Conservation (phyloP, 2,329 filamentous ascomycete species). For the Aspergillus sp. region DNA sequence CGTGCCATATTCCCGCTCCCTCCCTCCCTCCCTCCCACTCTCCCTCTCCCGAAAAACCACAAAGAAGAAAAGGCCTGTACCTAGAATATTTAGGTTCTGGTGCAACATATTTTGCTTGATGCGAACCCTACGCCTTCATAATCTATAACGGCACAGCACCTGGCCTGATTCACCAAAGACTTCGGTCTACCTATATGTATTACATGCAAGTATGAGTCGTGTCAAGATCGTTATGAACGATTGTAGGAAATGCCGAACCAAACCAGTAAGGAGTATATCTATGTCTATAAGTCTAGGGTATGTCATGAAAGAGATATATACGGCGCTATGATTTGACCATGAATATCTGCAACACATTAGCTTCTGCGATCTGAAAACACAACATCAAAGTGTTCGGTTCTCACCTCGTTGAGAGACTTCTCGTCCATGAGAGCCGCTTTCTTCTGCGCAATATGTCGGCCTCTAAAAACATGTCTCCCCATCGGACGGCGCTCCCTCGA, state of each 20-base stretch:
- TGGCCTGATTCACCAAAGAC: too few species aligned
- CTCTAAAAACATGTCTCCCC: constrained; percentile 71
- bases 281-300: neutral
- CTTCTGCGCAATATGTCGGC: constrained; percentile 86
- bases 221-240: neutral
- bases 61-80: too few species aligned
- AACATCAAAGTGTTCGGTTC: neutral
- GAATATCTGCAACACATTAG: constrained; percentile 70
- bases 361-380: constrained; percentile 48
- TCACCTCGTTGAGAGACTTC: constrained; percentile 81
- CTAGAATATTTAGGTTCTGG: too few species aligned
- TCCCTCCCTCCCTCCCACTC: too few species aligned
- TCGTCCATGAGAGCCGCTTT: constrained; percentile 77
- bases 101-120: too few species aligned
- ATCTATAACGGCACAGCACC: too few species aligned
- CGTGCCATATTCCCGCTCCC: too few species aligned
- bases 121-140: too few species aligned
- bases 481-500: constrained; percentile 51
- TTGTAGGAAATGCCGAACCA: neutral
- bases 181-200: neutral
- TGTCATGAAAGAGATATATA: neutral
- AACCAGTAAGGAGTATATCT: neutral
- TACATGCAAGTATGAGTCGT: neutral
- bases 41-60: too few species aligned
- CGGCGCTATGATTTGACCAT: constrained; percentile 33